Base-by-base conservation (phyloP, 2,329 filamentous ascomycete species). In the Penicillium sp. region DNA sequence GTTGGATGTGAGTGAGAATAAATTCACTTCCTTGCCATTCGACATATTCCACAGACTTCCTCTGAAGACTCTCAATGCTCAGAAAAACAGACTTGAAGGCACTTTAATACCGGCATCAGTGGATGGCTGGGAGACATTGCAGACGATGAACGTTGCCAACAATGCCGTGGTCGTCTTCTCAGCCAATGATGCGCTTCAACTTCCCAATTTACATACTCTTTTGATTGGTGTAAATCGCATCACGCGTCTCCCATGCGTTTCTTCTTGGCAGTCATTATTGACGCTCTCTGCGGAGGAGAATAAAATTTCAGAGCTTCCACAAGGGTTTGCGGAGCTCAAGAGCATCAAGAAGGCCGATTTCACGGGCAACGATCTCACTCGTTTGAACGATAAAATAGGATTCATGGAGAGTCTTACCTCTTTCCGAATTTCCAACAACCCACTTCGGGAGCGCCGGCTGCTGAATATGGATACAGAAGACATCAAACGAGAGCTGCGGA, bases 391-490 rank as follows among this genome's bases (percentile, higher is more conserved):
- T 0, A 84, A 83, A 56, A 81, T 97, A 50, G 87, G 86, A 4
- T 75, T 81, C 22, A 95, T 97, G 89, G 82, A 89, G 5, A 83
- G 73, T 37, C 73, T 99, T 9, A 79, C 83, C 16, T 84, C 84
- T 64, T 79, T 97, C 35, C 83, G 85, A 4, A 76, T 99, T 28
- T 84, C 84, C 36, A 90, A 89, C n/a, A 99, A 99, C 62, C 93
- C 93, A 0, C 74, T 99, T 12, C 80, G 88, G 12, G 90, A 96
- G 65, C 90, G 87, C 65, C 95, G 90, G 65, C 89, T 93, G 58
- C 76, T 91, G 12, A 86, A 82, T 0, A 88, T 95, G 72, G 80
- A 80, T 18, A 90, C 88, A 0, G 87, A 89, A 12, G 87, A 93
- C 46, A 75, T 97, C 54, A 95, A 95, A 69, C 80, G 81, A 35